phyloP scores from a whole-genome alignment of 2,329 filamentous ascomycete genomes.

The Beauveria pseudobassiana region DNA sequence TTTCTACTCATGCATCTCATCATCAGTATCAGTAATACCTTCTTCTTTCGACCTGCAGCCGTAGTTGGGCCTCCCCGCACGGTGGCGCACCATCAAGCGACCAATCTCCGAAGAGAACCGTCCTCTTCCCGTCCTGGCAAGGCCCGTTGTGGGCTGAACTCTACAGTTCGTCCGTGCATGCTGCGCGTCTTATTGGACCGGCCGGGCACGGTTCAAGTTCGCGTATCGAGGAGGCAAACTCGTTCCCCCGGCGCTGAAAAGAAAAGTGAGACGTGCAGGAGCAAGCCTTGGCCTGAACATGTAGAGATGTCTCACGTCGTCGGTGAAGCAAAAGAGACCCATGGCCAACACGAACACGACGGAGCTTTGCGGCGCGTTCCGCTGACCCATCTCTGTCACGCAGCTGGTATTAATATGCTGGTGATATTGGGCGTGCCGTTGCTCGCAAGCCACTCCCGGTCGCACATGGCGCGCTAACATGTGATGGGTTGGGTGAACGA shows the following conservation, averaged over 20 bases:
- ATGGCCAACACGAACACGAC: not conserved
- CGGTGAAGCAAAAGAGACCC: not conserved
- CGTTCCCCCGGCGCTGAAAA: not conserved
- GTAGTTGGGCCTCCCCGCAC: not conserved
- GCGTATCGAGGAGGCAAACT: not conserved
- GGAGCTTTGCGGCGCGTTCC: not conserved
- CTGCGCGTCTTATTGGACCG: not conserved
- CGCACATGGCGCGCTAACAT: not conserved
- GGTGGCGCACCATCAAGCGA: not conserved
- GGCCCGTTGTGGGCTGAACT: slow-evolving; percentile 4
- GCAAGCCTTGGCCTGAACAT: not conserved
- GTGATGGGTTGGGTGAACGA: no score
- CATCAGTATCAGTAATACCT: not conserved
- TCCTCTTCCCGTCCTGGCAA: not conserved
- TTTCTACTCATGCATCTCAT: not conserved
- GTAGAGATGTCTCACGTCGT: not conserved
- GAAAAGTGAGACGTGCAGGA: not conserved
- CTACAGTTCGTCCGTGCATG: not conserved
- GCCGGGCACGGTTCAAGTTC: not conserved
- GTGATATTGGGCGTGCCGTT: not conserved
- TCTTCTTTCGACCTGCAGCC: not conserved
- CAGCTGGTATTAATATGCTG: not conserved
- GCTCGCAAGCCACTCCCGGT: not conserved
- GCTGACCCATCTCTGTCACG: not conserved
- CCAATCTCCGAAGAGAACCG: slow-evolving; percentile 6